Conservation (phyloP, 179 eudicot genomes). For the Gypsophila paniculata region DNA sequence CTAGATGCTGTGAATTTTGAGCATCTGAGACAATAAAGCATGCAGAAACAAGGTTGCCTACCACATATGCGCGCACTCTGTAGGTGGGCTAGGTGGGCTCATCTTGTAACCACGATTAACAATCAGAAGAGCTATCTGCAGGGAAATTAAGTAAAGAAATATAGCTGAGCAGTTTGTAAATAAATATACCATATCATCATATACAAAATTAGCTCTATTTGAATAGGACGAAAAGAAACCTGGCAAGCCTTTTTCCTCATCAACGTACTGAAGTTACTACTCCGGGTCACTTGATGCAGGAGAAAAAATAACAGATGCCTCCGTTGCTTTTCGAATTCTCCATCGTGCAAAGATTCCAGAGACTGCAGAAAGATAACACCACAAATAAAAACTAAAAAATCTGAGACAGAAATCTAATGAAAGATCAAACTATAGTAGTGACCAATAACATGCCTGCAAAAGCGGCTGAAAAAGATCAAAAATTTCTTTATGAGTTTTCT, state of each 20-base stretch:
- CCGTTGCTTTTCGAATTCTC: constrained; percentile 94
- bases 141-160: constrained; percentile 15
- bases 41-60: constrained; percentile 31
- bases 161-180: constrained; percentile 8
- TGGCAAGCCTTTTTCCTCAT: constrained; percentile 98
- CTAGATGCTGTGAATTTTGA: background rate
- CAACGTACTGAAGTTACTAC: constrained; percentile 87
- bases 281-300: constrained; percentile 92
- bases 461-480: constrained; percentile 93
- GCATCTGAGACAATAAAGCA: constrained; percentile 11
- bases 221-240: constrained; percentile 36
- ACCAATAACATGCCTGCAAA: constrained; percentile 59
- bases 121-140: constrained; percentile 90
- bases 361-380: constrained; percentile 45
- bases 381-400: constrained; percentile 12
- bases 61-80: constrained; percentile 98
- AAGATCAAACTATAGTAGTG: constrained; percentile 20
- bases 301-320: constrained; percentile 84
- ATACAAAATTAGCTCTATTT: background rate
- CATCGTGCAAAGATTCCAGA: constrained; percentile 93
- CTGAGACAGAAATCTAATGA: background rate
- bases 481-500: constrained; percentile 92
- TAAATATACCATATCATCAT: background rate
- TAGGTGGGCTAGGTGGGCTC: constrained; percentile 96
- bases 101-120: constrained; percentile 85